These are phyloP conservation scores for Aureobasidium mangrovei DNA, from an alignment of 2,329 filamentous ascomycete species.

Conservation along the genomic window DNA sequence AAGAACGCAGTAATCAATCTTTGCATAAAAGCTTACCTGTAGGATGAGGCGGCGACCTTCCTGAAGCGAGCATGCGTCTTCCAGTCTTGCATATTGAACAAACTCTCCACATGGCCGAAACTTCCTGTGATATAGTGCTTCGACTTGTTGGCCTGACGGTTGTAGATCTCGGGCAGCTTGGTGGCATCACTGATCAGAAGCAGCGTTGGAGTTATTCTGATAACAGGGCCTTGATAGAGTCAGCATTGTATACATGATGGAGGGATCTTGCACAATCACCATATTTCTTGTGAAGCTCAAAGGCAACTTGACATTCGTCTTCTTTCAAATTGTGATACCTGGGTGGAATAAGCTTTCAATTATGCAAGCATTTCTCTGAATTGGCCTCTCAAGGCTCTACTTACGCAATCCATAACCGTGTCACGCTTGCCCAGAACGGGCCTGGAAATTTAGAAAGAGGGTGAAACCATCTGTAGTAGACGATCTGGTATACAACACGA, in stretches of 20 bases:
- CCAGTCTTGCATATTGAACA: conserved; percentile 51
- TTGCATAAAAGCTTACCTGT: conserved; percentile 21
- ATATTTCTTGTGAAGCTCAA: conserved; percentile 40
- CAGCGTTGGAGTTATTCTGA: conserved; percentile 46
- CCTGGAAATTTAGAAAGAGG: conserved; percentile 23
- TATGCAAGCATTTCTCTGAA: neutral
- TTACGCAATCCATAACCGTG: conserved; percentile 34
- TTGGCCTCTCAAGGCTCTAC: neutral
- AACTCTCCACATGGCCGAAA: conserved; percentile 46
- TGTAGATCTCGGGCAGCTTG: conserved; percentile 49
- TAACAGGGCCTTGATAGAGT: conserved; percentile 37
- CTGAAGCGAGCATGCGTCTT: conserved; percentile 44
- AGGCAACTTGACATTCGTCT: conserved; percentile 37
- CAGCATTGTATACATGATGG: neutral
- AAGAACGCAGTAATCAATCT: neutral
- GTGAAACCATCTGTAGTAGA: conserved; percentile 21
- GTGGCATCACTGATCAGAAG: conserved; percentile 46
- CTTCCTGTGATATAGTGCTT: conserved; percentile 51
- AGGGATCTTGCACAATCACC: conserved; percentile 27
- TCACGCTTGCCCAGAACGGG: conserved; percentile 20
- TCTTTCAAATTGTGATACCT: conserved; percentile 39
- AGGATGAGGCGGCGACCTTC: conserved; percentile 47
- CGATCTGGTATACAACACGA: conserved; percentile 3
- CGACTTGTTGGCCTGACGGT: conserved; percentile 47
- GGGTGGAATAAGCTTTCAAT: neutral